phyloP scores from a whole-genome alignment of 495 filamentous ascomycete species.

The Filosporella fistucella region DNA sequence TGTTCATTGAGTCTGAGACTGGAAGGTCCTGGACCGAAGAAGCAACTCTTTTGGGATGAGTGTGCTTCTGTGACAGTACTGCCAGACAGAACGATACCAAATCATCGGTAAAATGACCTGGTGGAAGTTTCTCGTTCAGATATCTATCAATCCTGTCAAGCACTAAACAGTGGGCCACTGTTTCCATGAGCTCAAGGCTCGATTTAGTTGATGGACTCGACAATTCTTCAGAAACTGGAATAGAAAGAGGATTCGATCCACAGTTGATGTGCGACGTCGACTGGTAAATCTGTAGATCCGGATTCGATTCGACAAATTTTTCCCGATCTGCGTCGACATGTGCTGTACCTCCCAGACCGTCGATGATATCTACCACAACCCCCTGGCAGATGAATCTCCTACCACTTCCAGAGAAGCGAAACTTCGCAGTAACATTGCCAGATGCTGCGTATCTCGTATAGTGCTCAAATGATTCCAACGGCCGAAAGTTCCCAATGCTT shows the following conservation, averaged over 20 bases:
- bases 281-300: not conserved
- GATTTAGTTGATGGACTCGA: not conserved
- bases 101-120: not conserved
- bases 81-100: slow-evolving; percentile 2
- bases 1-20: not conserved
- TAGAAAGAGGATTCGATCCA: not conserved
- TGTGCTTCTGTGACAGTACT: too few relatives aligned
- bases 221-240: not conserved
- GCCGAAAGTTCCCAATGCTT: slow-evolving; percentile 6
- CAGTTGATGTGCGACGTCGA: not conserved
- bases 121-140: not conserved
- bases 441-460: not conserved
- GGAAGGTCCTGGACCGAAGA: not conserved
- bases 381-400: not conserved
- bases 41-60: too few relatives aligned
- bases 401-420: not conserved
- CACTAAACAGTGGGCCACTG: not conserved
- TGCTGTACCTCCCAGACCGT: not conserved
- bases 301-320: not conserved
- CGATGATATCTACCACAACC: slow-evolving; percentile 1
- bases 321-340: not conserved
- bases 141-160: slow-evolving; percentile 6
- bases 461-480: not conserved
- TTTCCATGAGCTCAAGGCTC: not conserved
- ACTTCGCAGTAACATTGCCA: not conserved